These are phyloP conservation scores for Neurospora hispaniola DNA, from an alignment of 495 filamentous ascomycete genomes.

Conservation along the genomic window DNA sequence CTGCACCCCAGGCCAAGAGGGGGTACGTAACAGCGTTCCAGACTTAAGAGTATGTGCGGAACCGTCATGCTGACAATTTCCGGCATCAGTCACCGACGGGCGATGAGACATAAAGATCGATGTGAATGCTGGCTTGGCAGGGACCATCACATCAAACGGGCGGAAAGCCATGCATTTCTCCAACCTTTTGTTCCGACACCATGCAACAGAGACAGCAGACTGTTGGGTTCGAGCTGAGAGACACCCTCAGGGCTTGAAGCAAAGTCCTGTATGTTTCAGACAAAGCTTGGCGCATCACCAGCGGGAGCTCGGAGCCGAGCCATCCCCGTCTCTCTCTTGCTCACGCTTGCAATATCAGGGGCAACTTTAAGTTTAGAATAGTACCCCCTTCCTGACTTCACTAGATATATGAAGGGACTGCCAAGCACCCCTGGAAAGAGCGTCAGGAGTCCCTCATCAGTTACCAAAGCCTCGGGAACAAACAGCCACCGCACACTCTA, in stretches of 20 bases:
- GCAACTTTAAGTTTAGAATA: background rate
- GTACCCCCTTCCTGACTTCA: background rate
- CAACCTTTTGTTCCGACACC: background rate
- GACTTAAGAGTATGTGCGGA: background rate
- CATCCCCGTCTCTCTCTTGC: background rate
- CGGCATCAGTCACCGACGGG: background rate
- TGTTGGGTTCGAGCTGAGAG: background rate
- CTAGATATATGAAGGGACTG: background rate
- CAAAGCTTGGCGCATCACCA: background rate
- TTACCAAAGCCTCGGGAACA: background rate
- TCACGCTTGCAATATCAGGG: background rate
- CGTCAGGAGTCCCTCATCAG: background rate
- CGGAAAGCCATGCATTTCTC: background rate
- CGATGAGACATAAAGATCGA: background rate
- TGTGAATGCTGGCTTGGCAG: background rate
- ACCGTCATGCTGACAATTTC: background rate
- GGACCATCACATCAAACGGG: background rate
- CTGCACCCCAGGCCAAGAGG: background rate
- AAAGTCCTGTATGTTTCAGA: background rate
- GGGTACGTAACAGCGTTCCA: background rate
- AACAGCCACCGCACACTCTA: background rate
- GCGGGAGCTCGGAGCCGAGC: background rate
- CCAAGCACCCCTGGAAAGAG: background rate
- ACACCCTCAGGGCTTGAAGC: background rate
- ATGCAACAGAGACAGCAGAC: background rate